Percentiles rank a stretch among this genome's conserved stretches.
Conservation (phyloP, 148 eudicot genomes). For the Rhododendron griersonianum region DNA sequence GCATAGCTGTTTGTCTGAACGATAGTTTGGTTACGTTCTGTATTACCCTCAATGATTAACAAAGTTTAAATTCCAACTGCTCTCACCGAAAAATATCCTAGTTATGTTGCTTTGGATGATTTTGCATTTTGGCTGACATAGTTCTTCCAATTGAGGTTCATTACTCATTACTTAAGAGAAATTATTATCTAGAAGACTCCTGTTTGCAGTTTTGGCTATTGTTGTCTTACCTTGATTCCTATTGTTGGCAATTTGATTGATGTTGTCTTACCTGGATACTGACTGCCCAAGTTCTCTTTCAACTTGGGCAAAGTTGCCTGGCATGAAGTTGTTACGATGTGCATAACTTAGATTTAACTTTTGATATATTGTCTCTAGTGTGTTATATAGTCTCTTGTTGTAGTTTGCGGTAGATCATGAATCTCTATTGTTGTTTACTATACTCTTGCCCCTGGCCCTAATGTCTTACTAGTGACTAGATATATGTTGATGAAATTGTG, state of each 20-base stretch:
- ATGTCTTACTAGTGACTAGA: neutral
- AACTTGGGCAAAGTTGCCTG: neutral
- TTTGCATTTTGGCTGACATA: neutral
- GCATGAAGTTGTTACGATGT: neutral
- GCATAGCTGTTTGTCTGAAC: neutral
- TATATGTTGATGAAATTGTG: neutral
- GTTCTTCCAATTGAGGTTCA: neutral
- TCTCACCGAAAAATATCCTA: neutral
- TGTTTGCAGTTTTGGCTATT: conserved; percentile 8
- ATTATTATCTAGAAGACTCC: neutral
- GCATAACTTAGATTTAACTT: neutral
- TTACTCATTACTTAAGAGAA: neutral
- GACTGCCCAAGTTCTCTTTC: neutral
- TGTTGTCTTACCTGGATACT: neutral
- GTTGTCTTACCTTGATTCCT: neutral
- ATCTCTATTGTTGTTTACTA: neutral
- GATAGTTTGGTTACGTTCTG: conserved; percentile 3
- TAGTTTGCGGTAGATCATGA: neutral
- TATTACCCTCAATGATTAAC: neutral
- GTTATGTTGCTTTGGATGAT: neutral
- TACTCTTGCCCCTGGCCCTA: neutral
- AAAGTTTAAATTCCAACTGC: neutral
- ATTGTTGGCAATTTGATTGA: neutral
- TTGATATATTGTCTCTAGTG: neutral
- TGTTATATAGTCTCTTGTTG: neutral